Conservation (phyloP, 192 early-diverging fungal genomes). For the Blastocladiella britannica region DNA sequence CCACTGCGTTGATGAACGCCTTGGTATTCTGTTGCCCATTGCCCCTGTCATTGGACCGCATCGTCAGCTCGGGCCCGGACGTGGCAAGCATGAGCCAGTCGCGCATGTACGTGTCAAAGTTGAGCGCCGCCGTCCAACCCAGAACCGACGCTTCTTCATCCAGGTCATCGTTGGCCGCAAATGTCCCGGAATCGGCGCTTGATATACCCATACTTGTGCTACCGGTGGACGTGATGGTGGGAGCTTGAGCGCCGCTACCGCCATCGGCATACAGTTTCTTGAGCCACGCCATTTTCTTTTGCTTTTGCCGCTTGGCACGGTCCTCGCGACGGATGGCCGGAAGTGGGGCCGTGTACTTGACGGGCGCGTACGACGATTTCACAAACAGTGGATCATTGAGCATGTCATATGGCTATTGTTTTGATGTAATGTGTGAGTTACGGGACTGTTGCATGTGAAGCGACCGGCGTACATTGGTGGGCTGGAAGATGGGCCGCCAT, state of each 20-base stretch:
- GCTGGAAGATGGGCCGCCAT: constrained; percentile 27
- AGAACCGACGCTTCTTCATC: constrained; percentile 19
- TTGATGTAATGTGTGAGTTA: too few species aligned
- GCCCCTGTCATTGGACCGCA: too few species aligned
- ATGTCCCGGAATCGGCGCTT: constrained; percentile 10
- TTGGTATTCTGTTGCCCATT: too few species aligned
- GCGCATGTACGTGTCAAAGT: constrained; percentile 21
- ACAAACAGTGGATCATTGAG: constrained; percentile 3
- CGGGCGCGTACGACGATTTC: background rate
- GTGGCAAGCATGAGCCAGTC: constrained; percentile 24
- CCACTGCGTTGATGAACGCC: too few species aligned
- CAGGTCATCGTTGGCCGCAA: constrained; percentile 17
- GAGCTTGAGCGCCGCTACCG: too few species aligned
- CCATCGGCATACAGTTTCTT: constrained; percentile 17
- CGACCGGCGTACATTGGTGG: constrained; percentile 2
- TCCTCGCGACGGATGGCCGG: constrained; percentile 14
- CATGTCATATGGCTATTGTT: too few species aligned
- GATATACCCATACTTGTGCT: background rate
- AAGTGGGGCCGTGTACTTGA: constrained; percentile 5
- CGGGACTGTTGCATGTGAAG: too few species aligned
- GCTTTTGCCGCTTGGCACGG: constrained; percentile 12
- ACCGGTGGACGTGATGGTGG: background rate
- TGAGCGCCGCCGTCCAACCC: constrained; percentile 24
- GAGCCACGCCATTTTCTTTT: constrained; percentile 30
- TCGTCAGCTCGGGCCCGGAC: constrained; percentile 8